Conservation (phyloP, 306 rosid genomes). For the Alnus glutinosa region DNA sequence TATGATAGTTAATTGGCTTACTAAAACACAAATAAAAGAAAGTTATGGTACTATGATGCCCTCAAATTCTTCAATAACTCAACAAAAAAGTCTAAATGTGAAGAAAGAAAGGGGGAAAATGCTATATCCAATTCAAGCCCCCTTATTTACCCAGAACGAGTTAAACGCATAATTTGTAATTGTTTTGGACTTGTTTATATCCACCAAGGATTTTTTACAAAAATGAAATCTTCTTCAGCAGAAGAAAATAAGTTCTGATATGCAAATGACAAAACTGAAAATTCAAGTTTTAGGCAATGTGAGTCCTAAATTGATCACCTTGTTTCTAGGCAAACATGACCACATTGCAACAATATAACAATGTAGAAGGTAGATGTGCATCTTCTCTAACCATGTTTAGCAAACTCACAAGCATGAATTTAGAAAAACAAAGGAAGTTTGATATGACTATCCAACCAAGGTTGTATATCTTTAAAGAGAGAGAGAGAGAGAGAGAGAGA, state of each 20-base stretch:
- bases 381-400: conserved; percentile 2
- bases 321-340: background rate
- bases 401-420: background rate
- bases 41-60: background rate
- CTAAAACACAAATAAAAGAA: background rate
- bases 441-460: background rate
- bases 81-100: background rate
- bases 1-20: background rate
- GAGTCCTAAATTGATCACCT: background rate
- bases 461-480: background rate
- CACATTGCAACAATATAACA: background rate
- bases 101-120: background rate
- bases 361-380: background rate
- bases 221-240: background rate
- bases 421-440: background rate
- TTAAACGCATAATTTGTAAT: background rate
- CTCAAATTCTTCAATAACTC: background rate
- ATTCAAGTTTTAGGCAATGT: background rate
- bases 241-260: background rate
- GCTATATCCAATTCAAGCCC: background rate
- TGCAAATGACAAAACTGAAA: background rate
- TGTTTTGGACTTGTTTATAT: background rate
- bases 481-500: no score
- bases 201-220: background rate
- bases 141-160: background rate